phyloP scores from a whole-genome alignment of 768 basidiomycete species.

The Tremella fuciformis region DNA sequence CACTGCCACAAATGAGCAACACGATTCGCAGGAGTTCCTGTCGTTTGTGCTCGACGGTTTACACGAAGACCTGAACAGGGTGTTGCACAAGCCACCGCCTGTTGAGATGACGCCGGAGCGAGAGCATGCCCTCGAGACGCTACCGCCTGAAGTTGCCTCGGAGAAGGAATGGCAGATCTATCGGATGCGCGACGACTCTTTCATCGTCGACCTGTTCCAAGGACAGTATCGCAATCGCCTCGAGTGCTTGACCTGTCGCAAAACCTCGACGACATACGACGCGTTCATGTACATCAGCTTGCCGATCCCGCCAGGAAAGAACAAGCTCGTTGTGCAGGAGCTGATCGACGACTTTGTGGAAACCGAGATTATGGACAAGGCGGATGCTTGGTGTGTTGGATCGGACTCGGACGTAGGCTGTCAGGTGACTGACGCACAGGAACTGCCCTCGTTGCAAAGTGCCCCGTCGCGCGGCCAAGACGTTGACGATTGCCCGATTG shows the following conservation, averaged over 20 bases:
- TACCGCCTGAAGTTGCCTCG: slow-evolving; percentile 82
- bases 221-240: slow-evolving; percentile 90
- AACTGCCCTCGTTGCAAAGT: slow-evolving; percentile 92
- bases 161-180: slow-evolving; percentile 91
- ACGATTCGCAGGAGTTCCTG: slow-evolving; percentile 96
- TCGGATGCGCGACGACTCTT: slow-evolving; percentile 80
- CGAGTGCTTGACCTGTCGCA: slow-evolving; percentile 83
- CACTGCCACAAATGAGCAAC: slow-evolving; percentile 74
- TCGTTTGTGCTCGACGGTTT: slow-evolving; percentile 89
- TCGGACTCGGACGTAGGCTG: not conserved
- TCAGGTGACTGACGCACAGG: slow-evolving; percentile 57
- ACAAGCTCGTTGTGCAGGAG: slow-evolving; percentile 65
- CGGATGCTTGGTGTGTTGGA: slow-evolving; percentile 78
- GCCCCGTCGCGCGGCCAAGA: slow-evolving; percentile 79
- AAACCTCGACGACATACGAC: slow-evolving; percentile 97
- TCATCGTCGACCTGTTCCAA: slow-evolving; percentile 96
- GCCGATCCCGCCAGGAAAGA: slow-evolving; percentile 68
- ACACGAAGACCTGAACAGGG: slow-evolving; percentile 81
- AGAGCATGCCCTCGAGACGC: slow-evolving; percentile 80
- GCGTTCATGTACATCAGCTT: slow-evolving; percentile 91
- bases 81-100: slow-evolving; percentile 67
- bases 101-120: slow-evolving; percentile 67
- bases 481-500: slow-evolving; percentile 81
- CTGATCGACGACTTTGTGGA: slow-evolving; percentile 84
- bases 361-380: slow-evolving; percentile 83